These are phyloP conservation scores for Caloboletus firmus DNA, from an alignment of 1,284 basidiomycete genomes.

Conservation along the genomic window DNA sequence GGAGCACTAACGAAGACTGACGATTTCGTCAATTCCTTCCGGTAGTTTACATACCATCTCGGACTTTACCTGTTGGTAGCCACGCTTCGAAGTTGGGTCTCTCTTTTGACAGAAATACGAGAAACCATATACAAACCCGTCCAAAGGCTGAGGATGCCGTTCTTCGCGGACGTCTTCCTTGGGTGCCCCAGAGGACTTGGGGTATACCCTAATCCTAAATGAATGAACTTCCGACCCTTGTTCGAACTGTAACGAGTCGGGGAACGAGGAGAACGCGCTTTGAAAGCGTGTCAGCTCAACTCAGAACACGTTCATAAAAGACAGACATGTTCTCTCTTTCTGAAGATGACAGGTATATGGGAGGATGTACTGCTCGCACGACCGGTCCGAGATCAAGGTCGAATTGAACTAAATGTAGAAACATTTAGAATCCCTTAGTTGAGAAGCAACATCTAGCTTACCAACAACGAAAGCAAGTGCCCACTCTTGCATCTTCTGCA, in stretches of 20 bases:
- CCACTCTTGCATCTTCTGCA: slow-evolving; percentile 67
- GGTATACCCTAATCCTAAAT: slow-evolving; percentile 61
- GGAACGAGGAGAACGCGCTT: slow-evolving; percentile 93
- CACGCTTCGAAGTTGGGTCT: slow-evolving; percentile 71
- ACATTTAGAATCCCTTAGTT: neutral
- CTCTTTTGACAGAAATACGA: slow-evolving; percentile 78
- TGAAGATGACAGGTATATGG: slow-evolving; percentile 55
- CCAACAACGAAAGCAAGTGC: slow-evolving; percentile 79
- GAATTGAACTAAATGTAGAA: slow-evolving; percentile 65
- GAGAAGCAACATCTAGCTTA: slow-evolving; percentile 28
- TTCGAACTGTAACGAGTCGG: slow-evolving; percentile 83
- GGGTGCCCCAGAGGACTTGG: slow-evolving; percentile 23
- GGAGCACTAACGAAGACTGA: slow-evolving; percentile 82
- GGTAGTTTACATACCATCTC: neutral
- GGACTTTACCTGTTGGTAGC: slow-evolving; percentile 76
- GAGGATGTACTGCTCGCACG: slow-evolving; percentile 71
- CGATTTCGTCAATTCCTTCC: slow-evolving; percentile 11
- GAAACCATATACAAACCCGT: slow-evolving; percentile 81
- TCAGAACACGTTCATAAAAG: neutral
- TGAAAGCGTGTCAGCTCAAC: slow-evolving; percentile 13
- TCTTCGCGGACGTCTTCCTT: slow-evolving; percentile 21
- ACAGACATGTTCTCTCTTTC: slow-evolving; percentile 86
- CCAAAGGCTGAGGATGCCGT: slow-evolving; percentile 44
- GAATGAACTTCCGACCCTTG: slow-evolving; percentile 74
- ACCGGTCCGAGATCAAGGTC: slow-evolving; percentile 87